A percentile compares a stretch with the other conserved stretches of the same genome.
Evolutionary conservation across 2,329 filamentous ascomycete species (phyloP).

Genomic region (Apiospora marii): DNA sequence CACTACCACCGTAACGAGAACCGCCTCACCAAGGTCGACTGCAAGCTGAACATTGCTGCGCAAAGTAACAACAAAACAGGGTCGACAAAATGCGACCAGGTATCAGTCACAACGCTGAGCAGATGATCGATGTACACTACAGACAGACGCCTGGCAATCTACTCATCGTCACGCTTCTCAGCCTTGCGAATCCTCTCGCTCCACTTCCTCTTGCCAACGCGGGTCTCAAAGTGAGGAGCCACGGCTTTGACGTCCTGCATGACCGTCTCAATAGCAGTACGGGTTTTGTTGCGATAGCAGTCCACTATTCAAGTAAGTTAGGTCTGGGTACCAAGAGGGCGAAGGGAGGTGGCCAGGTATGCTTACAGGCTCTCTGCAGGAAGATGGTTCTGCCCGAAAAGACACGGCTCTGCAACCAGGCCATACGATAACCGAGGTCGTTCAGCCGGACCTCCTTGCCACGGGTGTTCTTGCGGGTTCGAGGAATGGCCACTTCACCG

Average conservation of each 20-base stretch:
- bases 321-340: not conserved
- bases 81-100: constrained; percentile 16
- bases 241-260: constrained; percentile 78
- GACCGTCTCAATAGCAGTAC: constrained; percentile 78
- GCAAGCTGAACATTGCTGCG: not conserved
- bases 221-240: constrained; percentile 87
- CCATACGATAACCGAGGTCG: constrained; percentile 93
- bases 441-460: constrained; percentile 90
- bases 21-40: not conserved
- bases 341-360: not conserved
- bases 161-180: constrained; percentile 45
- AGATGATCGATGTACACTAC: constrained; percentile 4
- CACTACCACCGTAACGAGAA: not conserved
- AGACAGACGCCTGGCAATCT: not conserved
- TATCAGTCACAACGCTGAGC: constrained; percentile 23
- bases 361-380: constrained; percentile 89
- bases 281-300: constrained; percentile 76
- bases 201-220: constrained; percentile 83
- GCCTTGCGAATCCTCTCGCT: constrained; percentile 61
- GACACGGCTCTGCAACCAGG: constrained; percentile 92
- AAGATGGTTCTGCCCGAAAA: constrained; percentile 89
- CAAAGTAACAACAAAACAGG: constrained; percentile 12
- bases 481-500: constrained; percentile 76
- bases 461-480: constrained; percentile 73
- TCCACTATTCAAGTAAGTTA: constrained; percentile 69